phyloP scores from a whole-genome alignment of 2,329 filamentous ascomycete genomes.

The Aspergillus pseudonomiae region DNA sequence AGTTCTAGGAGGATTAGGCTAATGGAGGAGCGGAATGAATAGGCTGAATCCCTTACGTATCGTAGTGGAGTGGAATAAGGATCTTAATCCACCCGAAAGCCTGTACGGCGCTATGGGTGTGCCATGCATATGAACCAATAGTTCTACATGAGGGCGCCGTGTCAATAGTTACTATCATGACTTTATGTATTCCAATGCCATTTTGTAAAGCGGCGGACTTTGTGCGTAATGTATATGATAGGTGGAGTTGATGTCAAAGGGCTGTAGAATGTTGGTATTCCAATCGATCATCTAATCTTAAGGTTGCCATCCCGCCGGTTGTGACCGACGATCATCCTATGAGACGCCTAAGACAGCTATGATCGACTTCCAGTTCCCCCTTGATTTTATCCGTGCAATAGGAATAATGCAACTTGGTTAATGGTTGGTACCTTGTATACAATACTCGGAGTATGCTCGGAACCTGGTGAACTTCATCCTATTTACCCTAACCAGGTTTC shows the following conservation, averaged over 20 bases:
- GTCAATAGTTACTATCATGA: not conserved
- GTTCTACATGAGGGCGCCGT: not conserved
- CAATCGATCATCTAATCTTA: not conserved
- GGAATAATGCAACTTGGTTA: not conserved
- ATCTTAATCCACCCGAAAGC: not conserved
- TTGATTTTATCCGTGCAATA: not conserved
- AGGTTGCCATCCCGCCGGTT: not conserved
- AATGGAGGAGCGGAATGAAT: not conserved
- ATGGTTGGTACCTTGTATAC: not conserved
- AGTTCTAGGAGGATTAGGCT: not conserved
- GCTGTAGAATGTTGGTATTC: too few relatives aligned
- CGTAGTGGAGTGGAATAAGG: not conserved
- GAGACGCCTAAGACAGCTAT: not conserved
- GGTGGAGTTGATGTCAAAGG: not conserved
- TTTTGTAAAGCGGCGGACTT: not conserved
- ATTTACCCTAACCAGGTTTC: not conserved
- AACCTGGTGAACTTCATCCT: not conserved
- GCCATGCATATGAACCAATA: not conserved
- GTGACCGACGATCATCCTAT: not conserved
- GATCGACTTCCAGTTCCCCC: not conserved
- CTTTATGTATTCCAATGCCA: not conserved
- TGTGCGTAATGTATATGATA: too few relatives aligned
- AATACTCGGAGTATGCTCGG: not conserved
- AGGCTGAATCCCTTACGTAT: not conserved
- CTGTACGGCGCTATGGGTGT: too few relatives aligned